Conservation (phyloP, 345 rosid species). For the Garcia nutans region DNA sequence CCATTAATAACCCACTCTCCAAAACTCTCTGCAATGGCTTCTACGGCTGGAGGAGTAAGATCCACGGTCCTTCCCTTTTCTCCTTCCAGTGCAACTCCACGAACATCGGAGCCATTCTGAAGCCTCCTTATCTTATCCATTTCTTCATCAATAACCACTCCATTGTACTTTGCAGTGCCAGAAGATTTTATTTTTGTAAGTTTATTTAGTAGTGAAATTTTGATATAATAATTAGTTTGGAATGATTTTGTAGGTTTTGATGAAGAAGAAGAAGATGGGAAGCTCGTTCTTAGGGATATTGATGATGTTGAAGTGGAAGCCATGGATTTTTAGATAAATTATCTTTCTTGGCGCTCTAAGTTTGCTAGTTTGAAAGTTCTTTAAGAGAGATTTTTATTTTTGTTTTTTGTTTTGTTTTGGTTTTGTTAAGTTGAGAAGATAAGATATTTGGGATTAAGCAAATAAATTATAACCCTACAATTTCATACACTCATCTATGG, state of each 20-base stretch:
- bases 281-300: constrained; percentile 29
- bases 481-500: neutral
- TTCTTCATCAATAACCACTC: constrained; percentile 59
- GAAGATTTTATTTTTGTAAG: constrained; percentile 29
- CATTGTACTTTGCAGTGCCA: constrained; percentile 34
- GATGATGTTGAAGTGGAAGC: constrained; percentile 36
- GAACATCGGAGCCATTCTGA: constrained; percentile 87
- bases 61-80: constrained; percentile 76
- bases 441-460: constrained; percentile 14
- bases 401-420: no score
- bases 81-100: constrained; percentile 88
- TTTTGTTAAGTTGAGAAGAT: constrained; percentile 9
- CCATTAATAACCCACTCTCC: constrained; percentile 74
- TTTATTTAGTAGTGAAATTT: constrained; percentile 11
- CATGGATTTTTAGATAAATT: constrained; percentile 22
- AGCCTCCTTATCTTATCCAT: constrained; percentile 74
- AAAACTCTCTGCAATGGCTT: constrained; percentile 87
- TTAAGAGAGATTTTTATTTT: constrained; percentile 4
- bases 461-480: constrained; percentile 28
- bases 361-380: constrained; percentile 12
- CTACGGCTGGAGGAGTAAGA: constrained; percentile 77
- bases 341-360: constrained; percentile 9
- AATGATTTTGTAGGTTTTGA: constrained; percentile 23
- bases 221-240: constrained; percentile 2
- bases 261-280: constrained; percentile 20